These are phyloP conservation scores for Achaetomium macrosporum DNA, from an alignment of 2,329 filamentous ascomycete species.

Conservation along the genomic window DNA sequence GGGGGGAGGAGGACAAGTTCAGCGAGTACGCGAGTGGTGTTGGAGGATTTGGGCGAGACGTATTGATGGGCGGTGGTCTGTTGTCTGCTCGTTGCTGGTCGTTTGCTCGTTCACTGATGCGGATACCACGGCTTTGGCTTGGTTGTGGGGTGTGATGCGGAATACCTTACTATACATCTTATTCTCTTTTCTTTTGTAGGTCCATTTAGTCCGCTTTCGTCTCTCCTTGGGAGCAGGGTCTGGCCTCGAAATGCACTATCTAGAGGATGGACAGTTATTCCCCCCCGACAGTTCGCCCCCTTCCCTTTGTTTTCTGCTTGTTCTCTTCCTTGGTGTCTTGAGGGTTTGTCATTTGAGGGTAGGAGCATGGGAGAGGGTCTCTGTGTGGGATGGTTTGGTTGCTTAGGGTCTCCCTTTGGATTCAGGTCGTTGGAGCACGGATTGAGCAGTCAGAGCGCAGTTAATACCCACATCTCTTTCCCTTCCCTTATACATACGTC, in stretches of 20 bases:
- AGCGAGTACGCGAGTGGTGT: slow-evolving; percentile 11
- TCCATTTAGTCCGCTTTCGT: not conserved
- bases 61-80: slow-evolving; percentile 13
- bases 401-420: not conserved
- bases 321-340: too few species aligned
- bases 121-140: not conserved
- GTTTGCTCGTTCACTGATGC: not conserved
- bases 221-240: too few species aligned
- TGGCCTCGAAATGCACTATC: too few species aligned
- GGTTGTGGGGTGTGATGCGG: not conserved
- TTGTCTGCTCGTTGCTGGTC: not conserved
- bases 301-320: too few species aligned
- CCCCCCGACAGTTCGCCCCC: too few species aligned
- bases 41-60: slow-evolving; percentile 26
- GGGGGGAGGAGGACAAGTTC: slow-evolving; percentile 15
- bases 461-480: slow-evolving; percentile 1
- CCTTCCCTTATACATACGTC: not conserved
- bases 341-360: too few species aligned
- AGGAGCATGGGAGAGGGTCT: not conserved
- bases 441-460: not conserved
- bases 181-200: not conserved
- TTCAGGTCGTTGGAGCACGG: not conserved
- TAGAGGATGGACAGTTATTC: not conserved
- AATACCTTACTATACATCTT: slow-evolving; percentile 10
- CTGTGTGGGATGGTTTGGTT: not conserved